Evolutionary conservation across 1,284 basidiomycete species (phyloP), one percentile per base, ranked within the genome.

Genomic region (Malassezia globosa): DNA sequence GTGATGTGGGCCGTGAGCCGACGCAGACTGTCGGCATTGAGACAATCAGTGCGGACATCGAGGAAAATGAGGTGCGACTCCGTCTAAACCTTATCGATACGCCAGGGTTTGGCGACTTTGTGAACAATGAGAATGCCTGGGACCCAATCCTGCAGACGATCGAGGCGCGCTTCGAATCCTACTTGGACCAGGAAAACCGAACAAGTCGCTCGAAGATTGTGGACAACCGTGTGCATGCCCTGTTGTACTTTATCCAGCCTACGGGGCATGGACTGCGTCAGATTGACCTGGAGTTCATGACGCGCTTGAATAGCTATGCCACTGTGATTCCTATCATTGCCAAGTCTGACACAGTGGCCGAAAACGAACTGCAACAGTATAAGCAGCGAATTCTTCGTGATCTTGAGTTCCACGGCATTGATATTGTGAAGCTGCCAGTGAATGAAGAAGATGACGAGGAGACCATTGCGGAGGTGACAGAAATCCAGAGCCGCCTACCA

Each of bases 211-310:
- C 58, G 51, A 66, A 65, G 56, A 61, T 70, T 27, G 55, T 61
- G 35, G 67, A 70, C 60, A 67, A 68, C 55, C 67, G 67, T 19
- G 67, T 70, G 33, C 67, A 70, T 47, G 67, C 67, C 27, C 65
- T 66, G 51, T 58, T 70, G 54, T 70, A 70, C 62, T 70, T 70
- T 52, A 51, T 70, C 42, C 67, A 70, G 58, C 67, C 67, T 38
- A 70, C 66, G 11, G 67, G 67, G 27, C 67, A 69, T 48, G 51
- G 57, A 42, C 57, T 70, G 35, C 61, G 61, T 40, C 65, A 62
- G 34, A 66, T 70, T 52, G 67, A 70, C 56, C 65, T 70, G 37
- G 67, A 70, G 54, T 70, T 70, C 55, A 64, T 70, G 59, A 58
- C 64, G 42, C 60, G 66, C 36, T 52, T 70, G 47, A 60, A 67